Base-by-base conservation (phyloP, 2,329 filamentous ascomycete genomes). In the Arthroderma sp. region DNA sequence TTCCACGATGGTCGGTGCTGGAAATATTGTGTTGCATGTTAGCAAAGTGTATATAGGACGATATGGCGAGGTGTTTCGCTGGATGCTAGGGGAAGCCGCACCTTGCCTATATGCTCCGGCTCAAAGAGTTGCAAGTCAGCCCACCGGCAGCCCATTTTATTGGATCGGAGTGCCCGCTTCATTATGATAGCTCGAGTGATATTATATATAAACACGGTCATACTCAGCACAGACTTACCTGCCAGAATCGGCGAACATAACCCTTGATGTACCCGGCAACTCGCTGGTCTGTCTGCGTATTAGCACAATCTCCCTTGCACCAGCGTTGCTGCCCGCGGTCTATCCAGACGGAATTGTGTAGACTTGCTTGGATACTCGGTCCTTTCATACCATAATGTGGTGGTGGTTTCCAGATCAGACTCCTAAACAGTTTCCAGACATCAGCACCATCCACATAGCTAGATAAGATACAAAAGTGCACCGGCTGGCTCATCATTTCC, bases 401-500 rank as follows among this genome's bases (percentile, higher is more conserved):
- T 61, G 93, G 93, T 58, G 93, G 91, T 72, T 97, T 98, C 91
- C 91, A 98, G 66, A 98, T 96, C 70, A 98, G 75, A 71, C 90
- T 95, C 74, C 91, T 93, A 55, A 51, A 56, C 17, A 23, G 25
- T n/a, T 13, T 17, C 4, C 13, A 33, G 6, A 4, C 25, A 52
- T 52, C 7, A 37, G 25, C 15, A 54, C 28, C 7, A 31, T 31
- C 7, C 28, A 31, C 28, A 31, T 31, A n/a, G n/a, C 28, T 7
- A 31, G 4, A 7, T 7, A 31, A 7, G 7, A 31, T 4, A 31
- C 28, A 31, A 3, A 31, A 7, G 3, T 25, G n/a, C 17, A 2
- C 13, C 43, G 23, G 3, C 15, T 25, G 15, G 23, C 43, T 9
- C 7, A 15, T 21, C 23, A 8, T 8, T 5, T 19, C 43, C 9